Conservation (phyloP, 768 basidiomycete genomes). For the Pulveroboletus sp. region DNA sequence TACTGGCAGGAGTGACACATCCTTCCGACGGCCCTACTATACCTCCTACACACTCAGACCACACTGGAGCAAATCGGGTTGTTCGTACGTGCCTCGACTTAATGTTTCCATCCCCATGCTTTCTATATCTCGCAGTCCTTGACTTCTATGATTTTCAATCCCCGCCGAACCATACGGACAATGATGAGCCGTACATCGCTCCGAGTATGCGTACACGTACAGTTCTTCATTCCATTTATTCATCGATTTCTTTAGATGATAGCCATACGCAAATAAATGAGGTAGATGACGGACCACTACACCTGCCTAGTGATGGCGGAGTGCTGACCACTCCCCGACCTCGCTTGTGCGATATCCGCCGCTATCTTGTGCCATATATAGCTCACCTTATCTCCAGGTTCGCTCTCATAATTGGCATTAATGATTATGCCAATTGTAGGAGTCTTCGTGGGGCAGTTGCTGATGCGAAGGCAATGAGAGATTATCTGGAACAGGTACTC, state of each 20-base stretch:
- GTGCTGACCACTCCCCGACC: neutral
- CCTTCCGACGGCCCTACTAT: neutral
- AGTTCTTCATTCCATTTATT: neutral
- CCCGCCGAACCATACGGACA: no score
- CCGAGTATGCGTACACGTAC: neutral
- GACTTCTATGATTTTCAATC: no score
- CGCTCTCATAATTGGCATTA: conserved; percentile 44
- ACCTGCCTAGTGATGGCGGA: neutral
- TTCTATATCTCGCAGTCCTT: neutral
- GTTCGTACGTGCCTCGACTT: neutral
- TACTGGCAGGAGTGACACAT: no score
- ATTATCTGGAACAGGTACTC: conserved; percentile 31
- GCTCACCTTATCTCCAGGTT: conserved; percentile 12
- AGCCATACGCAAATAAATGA: neutral
- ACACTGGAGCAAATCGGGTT: neutral
- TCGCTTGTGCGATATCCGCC: neutral
- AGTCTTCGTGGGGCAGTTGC: conserved; percentile 35
- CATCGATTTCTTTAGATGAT: neutral
- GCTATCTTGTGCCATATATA: neutral
- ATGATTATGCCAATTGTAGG: conserved; percentile 30
- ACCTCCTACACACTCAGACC: neutral
- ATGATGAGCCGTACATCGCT: no score
- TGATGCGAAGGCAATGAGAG: conserved; percentile 39
- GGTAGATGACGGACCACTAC: neutral
- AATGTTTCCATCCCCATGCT: neutral